phyloP scores from a whole-genome alignment of 441 rosid species.

The Mallotus japonicus region DNA sequence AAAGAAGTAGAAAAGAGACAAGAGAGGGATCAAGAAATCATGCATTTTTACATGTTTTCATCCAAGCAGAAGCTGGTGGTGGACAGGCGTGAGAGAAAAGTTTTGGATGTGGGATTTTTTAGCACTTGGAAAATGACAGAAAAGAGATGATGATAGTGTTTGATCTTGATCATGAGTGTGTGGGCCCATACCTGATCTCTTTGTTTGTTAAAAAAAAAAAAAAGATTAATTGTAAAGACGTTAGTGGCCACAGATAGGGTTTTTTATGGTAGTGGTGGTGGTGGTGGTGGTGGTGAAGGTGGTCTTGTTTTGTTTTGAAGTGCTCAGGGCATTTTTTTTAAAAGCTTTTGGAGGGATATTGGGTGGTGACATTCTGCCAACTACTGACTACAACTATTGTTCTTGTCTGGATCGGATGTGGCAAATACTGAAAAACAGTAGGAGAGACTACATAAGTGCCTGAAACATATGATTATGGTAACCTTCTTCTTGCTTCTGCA shows the following conservation, averaged over 20 bases:
- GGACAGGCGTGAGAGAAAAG: conserved; percentile 38
- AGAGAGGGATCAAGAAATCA: conserved; percentile 24
- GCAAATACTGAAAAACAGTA: conserved; percentile 26
- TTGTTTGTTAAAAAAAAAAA: conserved; percentile 4
- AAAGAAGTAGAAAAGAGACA: neutral
- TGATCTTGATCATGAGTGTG: neutral
- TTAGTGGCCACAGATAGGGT: conserved; percentile 9
- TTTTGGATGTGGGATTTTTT: conserved; percentile 8
- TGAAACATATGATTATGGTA: conserved; percentile 1
- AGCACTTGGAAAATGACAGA: conserved; percentile 30
- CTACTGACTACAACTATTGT: conserved; percentile 14
- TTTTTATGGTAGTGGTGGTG: conserved; percentile 2
- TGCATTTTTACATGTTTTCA: neutral
- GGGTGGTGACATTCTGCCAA: conserved; percentile 20
- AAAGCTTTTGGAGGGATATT: conserved; percentile 7
- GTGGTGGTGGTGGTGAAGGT: neutral
- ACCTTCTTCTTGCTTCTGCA: conserved; percentile 14
- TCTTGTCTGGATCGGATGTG: conserved; percentile 31
- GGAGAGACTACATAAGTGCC: conserved; percentile 16
- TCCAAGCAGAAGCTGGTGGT: conserved; percentile 18
- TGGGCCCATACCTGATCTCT: conserved; percentile 31
- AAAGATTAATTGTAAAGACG: neutral
- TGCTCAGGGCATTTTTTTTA: conserved; percentile 3
- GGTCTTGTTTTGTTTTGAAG: neutral
- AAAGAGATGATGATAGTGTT: conserved; percentile 23